These are phyloP conservation scores for Austroboletus olivaceoglutinosus DNA, from an alignment of 1,284 basidiomycete genomes.

Conservation along the genomic window DNA sequence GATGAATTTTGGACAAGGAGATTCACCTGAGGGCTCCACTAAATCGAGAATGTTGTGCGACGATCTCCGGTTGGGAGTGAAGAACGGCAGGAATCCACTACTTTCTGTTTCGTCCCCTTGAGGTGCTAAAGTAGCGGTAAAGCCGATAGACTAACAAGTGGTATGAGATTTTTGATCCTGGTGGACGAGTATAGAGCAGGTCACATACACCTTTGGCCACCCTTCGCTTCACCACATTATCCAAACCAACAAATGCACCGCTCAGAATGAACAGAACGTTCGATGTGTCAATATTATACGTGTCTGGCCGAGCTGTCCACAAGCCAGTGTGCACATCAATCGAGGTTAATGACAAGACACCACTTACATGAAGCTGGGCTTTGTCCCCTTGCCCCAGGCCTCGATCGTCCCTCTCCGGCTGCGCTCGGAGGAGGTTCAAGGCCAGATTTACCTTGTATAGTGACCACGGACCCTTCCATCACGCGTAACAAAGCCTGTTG, in stretches of 20 bases:
- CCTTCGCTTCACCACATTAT: slow-evolving; percentile 75
- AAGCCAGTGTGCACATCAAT: neutral
- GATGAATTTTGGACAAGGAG: neutral
- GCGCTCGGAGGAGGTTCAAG: slow-evolving; percentile 43
- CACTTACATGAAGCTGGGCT: slow-evolving; percentile 21
- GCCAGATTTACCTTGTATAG: slow-evolving; percentile 69
- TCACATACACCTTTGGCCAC: slow-evolving; percentile 76
- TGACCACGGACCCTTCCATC: slow-evolving; percentile 88
- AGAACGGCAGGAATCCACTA: slow-evolving; percentile 55
- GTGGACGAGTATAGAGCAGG: neutral
- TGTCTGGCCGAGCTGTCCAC: slow-evolving; percentile 58
- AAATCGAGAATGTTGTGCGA: slow-evolving; percentile 55
- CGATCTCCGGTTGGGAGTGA: slow-evolving; percentile 64
- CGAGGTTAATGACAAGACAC: neutral
- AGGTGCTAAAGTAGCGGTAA: slow-evolving; percentile 66
- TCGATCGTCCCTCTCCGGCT: slow-evolving; percentile 45
- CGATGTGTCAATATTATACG: slow-evolving; percentile 79
- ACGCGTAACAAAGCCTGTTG: slow-evolving; percentile 90
- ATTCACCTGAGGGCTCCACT: slow-evolving; percentile 64
- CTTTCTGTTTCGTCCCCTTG: slow-evolving; percentile 36
- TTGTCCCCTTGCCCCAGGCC: slow-evolving; percentile 40
- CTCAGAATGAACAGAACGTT: slow-evolving; percentile 90
- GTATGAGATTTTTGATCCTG: neutral
- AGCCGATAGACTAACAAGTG: slow-evolving; percentile 75
- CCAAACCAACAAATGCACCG: slow-evolving; percentile 92